phyloP scores from a whole-genome alignment of 768 basidiomycete genomes.

The Psilocybe azurescens region DNA sequence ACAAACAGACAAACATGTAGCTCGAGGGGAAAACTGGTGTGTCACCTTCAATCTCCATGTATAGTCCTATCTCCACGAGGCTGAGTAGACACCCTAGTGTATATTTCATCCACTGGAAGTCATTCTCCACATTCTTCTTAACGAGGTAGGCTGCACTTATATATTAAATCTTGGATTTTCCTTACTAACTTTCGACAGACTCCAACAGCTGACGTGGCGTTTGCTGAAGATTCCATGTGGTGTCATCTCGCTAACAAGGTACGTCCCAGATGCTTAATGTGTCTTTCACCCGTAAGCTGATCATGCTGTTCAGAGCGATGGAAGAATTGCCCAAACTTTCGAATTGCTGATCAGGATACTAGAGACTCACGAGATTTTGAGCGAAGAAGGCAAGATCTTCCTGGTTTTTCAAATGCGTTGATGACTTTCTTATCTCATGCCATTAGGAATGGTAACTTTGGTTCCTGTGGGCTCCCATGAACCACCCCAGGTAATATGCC shows the following conservation, averaged over 20 bases:
- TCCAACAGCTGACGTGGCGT: background rate
- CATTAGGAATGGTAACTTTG: too few relatives aligned
- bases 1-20: background rate
- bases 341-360: background rate
- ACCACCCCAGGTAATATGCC: too few relatives aligned
- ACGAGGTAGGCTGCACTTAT: slow-evolving; percentile 1
- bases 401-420: too few relatives aligned
- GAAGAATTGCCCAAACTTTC: background rate
- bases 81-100: background rate
- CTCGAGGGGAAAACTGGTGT: background rate
- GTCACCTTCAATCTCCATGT: background rate
- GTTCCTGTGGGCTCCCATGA: too few relatives aligned
- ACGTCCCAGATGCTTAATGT: background rate
- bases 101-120: slow-evolving; percentile 8
- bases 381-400: background rate
- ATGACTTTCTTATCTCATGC: too few relatives aligned
- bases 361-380: background rate
- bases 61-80: background rate
- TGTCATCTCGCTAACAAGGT: background rate
- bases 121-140: background rate
- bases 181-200: background rate
- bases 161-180: too few relatives aligned
- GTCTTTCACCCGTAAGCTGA: background rate
- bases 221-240: slow-evolving; percentile 11
- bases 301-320: background rate